phyloP scores from a whole-genome alignment of 352 stramenopile genomes.

The Globisporangium iwayamae region DNA sequence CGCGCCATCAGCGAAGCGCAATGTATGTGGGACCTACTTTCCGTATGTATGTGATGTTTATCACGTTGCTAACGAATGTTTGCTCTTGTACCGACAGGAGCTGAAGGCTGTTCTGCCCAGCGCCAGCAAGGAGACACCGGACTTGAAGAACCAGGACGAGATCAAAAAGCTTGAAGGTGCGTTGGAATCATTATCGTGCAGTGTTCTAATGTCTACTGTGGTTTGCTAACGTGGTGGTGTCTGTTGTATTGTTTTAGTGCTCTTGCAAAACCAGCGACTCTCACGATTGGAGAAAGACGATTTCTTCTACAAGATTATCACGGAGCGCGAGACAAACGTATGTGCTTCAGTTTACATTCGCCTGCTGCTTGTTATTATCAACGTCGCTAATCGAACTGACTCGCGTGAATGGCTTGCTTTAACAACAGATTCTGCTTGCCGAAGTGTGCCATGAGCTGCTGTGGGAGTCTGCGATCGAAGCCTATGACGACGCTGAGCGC shows the following conservation, averaged over 20 bases:
- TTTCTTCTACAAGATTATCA: conserved; percentile 42
- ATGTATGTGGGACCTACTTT: neutral
- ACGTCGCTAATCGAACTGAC: neutral
- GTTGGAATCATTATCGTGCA: neutral
- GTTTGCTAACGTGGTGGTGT: neutral
- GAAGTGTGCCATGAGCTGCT: conserved; percentile 59
- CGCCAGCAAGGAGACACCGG: conserved; percentile 7
- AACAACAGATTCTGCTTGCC: conserved; percentile 43
- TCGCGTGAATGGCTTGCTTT: conserved; percentile 3
- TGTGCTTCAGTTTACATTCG: neutral
- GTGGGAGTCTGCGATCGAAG: conserved; percentile 51
- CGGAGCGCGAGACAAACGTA: conserved; percentile 43
- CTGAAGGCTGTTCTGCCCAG: conserved; percentile 3
- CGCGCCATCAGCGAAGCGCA: neutral
- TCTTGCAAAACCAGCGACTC: conserved; percentile 37
- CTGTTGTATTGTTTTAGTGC: conserved; percentile 18
- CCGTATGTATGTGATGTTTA: neutral
- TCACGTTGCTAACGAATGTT: neutral
- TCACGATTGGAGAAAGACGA: conserved; percentile 30
- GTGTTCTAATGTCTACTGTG: neutral
- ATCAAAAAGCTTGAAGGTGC: conserved; percentile 49
- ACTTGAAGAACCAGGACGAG: conserved; percentile 31
- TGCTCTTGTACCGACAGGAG: neutral
- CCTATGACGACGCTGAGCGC: conserved; percentile 49
- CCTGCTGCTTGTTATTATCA: neutral